Conservation (phyloP, 805 yeast species). For the Pichia scutulata region DNA sequence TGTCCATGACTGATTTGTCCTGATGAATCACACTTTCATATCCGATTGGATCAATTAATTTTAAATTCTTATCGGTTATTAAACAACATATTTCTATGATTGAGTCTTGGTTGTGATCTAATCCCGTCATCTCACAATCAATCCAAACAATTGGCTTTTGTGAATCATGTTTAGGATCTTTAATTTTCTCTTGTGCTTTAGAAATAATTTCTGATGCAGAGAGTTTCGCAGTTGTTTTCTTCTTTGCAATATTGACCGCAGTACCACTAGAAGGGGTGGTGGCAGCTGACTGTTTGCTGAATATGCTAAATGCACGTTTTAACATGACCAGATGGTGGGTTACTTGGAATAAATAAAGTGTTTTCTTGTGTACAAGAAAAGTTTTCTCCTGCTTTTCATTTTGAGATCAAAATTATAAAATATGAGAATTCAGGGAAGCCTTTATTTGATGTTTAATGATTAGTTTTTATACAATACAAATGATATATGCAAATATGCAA, state of each 20-base stretch:
- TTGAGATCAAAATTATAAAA: background rate
- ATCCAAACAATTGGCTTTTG: slow-evolving; percentile 69
- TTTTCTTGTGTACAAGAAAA: background rate
- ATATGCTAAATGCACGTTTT: slow-evolving; percentile 7
- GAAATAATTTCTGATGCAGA: slow-evolving; percentile 5
- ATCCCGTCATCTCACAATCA: slow-evolving; percentile 98
- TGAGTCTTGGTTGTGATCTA: slow-evolving; percentile 69
- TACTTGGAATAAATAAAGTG: background rate
- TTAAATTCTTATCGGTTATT: slow-evolving; percentile 76
- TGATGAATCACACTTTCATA: slow-evolving; percentile 78
- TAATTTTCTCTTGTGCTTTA: slow-evolving; percentile 3
- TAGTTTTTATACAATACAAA: too few species aligned
- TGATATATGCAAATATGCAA: background rate
- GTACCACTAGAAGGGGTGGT: too few species aligned
- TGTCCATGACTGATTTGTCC: slow-evolving; percentile 50
- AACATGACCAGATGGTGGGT: background rate
- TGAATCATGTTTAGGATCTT: slow-evolving; percentile 1
- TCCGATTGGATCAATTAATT: slow-evolving; percentile 59
- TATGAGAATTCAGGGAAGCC: background rate
- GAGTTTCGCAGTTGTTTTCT: background rate
- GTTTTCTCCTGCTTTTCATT: background rate
- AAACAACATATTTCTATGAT: slow-evolving; percentile 91
- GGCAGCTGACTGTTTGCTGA: background rate
- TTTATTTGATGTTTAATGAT: too few species aligned
- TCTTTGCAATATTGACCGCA: background rate